Percentiles rank a stretch among this genome's conserved stretches.
Conservation (phyloP, 2,329 filamentous ascomycete genomes). For the Pestalotiopsis sp. region DNA sequence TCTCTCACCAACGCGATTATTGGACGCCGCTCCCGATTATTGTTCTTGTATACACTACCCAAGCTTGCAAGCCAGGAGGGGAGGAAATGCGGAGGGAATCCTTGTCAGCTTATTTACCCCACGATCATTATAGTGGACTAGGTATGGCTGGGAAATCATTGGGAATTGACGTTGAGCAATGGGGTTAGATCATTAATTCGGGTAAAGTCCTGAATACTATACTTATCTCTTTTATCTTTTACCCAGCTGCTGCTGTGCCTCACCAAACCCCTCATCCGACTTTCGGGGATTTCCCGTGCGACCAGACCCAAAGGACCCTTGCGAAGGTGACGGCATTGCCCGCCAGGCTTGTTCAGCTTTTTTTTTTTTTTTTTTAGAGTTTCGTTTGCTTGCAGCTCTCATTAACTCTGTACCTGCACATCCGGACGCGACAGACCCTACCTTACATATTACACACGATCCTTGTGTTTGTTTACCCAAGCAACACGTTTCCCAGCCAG, state of each 20-base stretch:
- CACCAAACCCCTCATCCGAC: background rate
- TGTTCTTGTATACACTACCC: background rate
- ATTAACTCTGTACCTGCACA: background rate
- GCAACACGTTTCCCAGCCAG: no score
- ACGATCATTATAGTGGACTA: background rate
- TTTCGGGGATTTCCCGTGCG: background rate
- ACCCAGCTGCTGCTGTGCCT: background rate
- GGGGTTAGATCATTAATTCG: background rate
- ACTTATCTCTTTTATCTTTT: background rate
- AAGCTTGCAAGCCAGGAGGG: background rate
- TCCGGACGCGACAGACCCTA: background rate
- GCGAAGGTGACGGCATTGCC: background rate
- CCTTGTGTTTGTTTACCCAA: background rate
- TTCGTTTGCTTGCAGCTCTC: background rate
- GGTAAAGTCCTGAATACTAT: background rate
- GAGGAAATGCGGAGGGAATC: background rate
- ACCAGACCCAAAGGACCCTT: background rate
- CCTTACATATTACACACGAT: background rate
- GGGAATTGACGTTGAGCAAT: background rate
- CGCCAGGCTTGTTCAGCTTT: background rate
- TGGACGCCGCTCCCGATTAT: background rate
- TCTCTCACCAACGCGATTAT: background rate
- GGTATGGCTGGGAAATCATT: background rate
- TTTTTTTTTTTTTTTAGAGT: no score
- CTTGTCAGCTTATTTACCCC: background rate